Evolutionary conservation across 2,329 filamentous ascomycete species (phyloP).

Genomic region (Fusarium phyllophilum): DNA sequence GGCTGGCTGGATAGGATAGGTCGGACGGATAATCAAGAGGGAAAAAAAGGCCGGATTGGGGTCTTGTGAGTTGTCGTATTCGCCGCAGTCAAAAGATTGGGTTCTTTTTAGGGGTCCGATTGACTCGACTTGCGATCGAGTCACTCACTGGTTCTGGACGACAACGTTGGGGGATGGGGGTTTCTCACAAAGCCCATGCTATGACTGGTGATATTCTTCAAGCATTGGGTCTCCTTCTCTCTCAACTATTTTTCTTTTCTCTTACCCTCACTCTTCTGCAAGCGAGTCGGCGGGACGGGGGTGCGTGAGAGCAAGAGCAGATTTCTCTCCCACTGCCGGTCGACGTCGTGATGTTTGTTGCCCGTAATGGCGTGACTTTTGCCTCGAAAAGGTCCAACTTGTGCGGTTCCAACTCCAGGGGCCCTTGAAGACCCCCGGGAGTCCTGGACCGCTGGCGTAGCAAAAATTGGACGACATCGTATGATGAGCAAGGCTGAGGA

Average conservation of each 20-base stretch:
- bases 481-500: conserved; percentile 53
- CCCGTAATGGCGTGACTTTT: conserved; percentile 46
- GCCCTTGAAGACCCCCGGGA: conserved; percentile 38
- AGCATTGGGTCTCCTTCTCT: conserved; percentile 1
- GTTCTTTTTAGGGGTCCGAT: conserved; percentile 14
- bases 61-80: conserved; percentile 36
- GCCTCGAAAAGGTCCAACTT: conserved; percentile 40
- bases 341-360: conserved; percentile 44
- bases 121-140: conserved; percentile 25
- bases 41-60: conserved; percentile 16
- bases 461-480: conserved; percentile 49
- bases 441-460: conserved; percentile 42
- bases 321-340: conserved; percentile 37
- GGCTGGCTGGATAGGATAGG: neutral
- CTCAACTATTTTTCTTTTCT: conserved; percentile 13
- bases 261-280: conserved; percentile 12
- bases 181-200: conserved; percentile 7
- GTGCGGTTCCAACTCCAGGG: conserved; percentile 38
- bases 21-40: conserved; percentile 9
- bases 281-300: conserved; percentile 25
- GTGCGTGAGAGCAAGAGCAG: conserved; percentile 21
- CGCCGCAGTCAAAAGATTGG: conserved; percentile 30
- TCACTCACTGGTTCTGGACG: conserved; percentile 15
- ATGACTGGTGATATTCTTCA: conserved; percentile 24
- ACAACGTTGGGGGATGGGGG: conserved; percentile 21